Base-by-base conservation (phyloP, 1,284 basidiomycete genomes). In the Mycena citricolor region DNA sequence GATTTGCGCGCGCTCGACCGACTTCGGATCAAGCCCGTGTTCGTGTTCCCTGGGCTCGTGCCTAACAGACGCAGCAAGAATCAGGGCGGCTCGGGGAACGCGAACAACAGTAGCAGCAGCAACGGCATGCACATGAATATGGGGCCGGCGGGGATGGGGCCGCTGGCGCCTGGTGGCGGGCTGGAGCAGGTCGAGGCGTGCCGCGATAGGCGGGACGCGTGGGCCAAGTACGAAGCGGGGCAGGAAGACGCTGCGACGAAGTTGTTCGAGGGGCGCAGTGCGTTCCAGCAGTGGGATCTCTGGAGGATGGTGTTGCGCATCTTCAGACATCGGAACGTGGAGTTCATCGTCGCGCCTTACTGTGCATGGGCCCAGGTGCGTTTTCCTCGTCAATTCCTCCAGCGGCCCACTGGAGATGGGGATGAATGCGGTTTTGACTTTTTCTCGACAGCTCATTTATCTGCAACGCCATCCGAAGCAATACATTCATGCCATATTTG, bases 281-380 rank as follows among this genome's bases (percentile, higher is more conserved):
- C 65, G 44, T 67, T 74, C 42, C 72, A 76, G 47, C 87, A 90
- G 57, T 90, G 86, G 76, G 95, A 99, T 67, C 74, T 98, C 17
- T 90, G 97, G 80, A 83, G 94, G 58, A 82, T 90, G 69, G 86
- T 98, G 13, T 73, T 97, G 55, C 78, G 94, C 45, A 88, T 95
- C 49, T 97, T 99, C 67, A 84, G 93, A 63, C 91, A 97, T 68
- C 77, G 95, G 32, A 91, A 93, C 58, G 93, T 97, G 53, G 95
- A 99, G 69, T 98, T 94, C 63, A 76, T 99, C 34, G 83, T 98
- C 51, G 94, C 97, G 28, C 95, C 95, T 8, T 99, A 99, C 66
- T 74, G 93, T 38, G 85, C 93, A 31, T 90, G 89, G 78, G 90
- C 94, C 32, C 95, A 97, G 78, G 93, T 94, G 68, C 65, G 58